Evolutionary conservation across 306 rosid species (phyloP), one percentile per base, ranked within the genome.

Genomic region (Malus sylvestris): DNA sequence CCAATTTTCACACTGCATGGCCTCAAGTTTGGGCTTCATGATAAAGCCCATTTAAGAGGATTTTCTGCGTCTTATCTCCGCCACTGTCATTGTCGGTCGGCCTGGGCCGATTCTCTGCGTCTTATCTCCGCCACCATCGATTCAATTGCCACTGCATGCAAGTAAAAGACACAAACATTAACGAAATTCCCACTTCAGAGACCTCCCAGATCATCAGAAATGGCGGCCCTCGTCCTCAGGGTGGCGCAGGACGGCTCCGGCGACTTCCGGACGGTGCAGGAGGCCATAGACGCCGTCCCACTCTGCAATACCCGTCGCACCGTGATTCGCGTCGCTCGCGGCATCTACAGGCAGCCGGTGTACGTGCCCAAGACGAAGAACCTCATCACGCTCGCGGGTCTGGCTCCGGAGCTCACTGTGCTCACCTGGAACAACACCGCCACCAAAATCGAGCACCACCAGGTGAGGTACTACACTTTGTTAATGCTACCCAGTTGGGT

Each of bases 371-470:
- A 91, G 89, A 94, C 95, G 29, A 94, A 94, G 86, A 91, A 90
- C 68, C 87, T 89, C 80, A 89, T 94, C 75, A 91, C 96, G 3
- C 74, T 94, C 5, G 85, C 84, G 20, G 96, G 93, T 73, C 52
- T 85, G 61, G 29, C 52, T 46, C 93, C 89, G 5, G 97, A 90
- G 76, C 79, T 78, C 70, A 91, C 96, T 68, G 70, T 94, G 69
- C 90, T 91, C 46, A 88, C 97, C 15, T 94, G 96, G 96, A 86
- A 90, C 51, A 94, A 94, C 83, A 90, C 94, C 63, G 96, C 97
- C 70, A 82, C 90, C 77, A 84, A 62, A 61, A 94, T 94, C 45
- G 74, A 85, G 25, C 96, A 91, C 83, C 97, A 82, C 66, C 94
- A 92, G 88, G 98, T 90, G 72, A 11, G 81, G 40, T n/a, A 27